Evolutionary conservation across 768 basidiomycete genomes (phyloP).

Genomic region (Dentipellis fragilis): DNA sequence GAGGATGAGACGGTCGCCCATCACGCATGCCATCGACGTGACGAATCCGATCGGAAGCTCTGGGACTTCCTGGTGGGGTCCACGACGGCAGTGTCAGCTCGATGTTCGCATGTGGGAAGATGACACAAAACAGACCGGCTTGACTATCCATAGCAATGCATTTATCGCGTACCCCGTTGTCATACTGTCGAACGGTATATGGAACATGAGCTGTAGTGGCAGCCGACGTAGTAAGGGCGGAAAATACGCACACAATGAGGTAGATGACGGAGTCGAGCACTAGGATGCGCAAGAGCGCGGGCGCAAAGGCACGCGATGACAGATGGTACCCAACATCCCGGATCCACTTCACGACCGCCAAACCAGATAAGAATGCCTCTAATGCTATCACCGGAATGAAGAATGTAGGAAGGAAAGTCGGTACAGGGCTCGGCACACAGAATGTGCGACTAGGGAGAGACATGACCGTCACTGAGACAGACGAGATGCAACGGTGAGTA

Average conservation of each 20-base stretch:
- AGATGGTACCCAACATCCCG: background rate
- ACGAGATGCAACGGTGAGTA: too few species aligned
- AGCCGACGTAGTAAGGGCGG: too few species aligned
- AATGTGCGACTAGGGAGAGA: background rate
- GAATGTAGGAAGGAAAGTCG: background rate
- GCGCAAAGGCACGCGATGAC: too few species aligned
- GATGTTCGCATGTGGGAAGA: too few species aligned
- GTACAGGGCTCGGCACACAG: background rate
- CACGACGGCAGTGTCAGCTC: background rate
- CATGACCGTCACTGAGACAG: background rate
- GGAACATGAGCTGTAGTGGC: too few species aligned
- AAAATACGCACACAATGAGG: background rate
- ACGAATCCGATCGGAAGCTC: background rate
- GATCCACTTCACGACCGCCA: background rate
- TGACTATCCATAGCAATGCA: background rate
- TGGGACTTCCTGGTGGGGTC: too few species aligned
- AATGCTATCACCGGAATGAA: background rate
- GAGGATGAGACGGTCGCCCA: background rate
- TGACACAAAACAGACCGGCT: background rate
- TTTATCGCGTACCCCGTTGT: background rate
- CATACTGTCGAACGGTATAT: background rate
- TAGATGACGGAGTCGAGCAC: background rate
- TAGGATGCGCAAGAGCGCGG: background rate
- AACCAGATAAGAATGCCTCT: background rate
- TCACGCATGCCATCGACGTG: background rate